Percentiles rank a stretch among this genome's conserved stretches.
These are phyloP conservation scores for Pleurotus eryngii DNA, from an alignment of 768 basidiomycete genomes.

Conservation along the genomic window DNA sequence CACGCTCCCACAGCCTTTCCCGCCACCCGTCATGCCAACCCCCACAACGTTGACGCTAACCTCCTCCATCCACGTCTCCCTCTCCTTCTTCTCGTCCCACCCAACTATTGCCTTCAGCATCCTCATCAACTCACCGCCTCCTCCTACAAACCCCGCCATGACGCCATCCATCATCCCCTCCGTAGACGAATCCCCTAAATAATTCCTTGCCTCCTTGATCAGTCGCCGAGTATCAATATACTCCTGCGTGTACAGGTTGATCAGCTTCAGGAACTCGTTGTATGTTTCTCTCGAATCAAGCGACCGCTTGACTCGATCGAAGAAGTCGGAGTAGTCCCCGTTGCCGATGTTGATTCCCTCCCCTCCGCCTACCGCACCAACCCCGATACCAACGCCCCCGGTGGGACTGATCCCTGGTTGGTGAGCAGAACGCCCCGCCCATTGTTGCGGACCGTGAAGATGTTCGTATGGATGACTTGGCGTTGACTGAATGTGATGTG, in stretches of 20 bases:
- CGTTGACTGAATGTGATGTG: conserved; percentile 15
- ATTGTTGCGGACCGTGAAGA: conserved; percentile 9
- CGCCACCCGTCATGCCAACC: conserved; percentile 5
- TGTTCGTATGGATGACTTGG: not conserved
- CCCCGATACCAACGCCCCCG: too few species aligned
- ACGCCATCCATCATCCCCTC: too few species aligned
- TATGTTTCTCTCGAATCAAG: conserved; percentile 74
- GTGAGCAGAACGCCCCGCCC: not conserved
- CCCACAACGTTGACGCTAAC: conserved; percentile 2
- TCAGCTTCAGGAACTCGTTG: conserved; percentile 92
- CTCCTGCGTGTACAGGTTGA: conserved; percentile 94
- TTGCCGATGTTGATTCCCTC: too few species aligned
- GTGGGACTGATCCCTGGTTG: not conserved
- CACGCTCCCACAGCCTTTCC: conserved; percentile 1
- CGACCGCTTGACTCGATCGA: conserved; percentile 81
- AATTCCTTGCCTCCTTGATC: conserved; percentile 76
- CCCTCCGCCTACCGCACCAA: too few species aligned
- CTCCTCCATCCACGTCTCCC: conserved; percentile 48
- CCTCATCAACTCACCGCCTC: conserved; percentile 63
- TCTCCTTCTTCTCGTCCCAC: conserved; percentile 75
- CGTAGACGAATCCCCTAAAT: conserved; percentile 49
- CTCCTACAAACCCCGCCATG: not conserved
- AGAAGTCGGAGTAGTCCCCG: conserved; percentile 68
- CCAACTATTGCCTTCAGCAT: conserved; percentile 86
- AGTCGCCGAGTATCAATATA: conserved; percentile 85